Evolutionary conservation across 441 rosid genomes (phyloP).

Genomic region (Gossypium gossypioides): DNA sequence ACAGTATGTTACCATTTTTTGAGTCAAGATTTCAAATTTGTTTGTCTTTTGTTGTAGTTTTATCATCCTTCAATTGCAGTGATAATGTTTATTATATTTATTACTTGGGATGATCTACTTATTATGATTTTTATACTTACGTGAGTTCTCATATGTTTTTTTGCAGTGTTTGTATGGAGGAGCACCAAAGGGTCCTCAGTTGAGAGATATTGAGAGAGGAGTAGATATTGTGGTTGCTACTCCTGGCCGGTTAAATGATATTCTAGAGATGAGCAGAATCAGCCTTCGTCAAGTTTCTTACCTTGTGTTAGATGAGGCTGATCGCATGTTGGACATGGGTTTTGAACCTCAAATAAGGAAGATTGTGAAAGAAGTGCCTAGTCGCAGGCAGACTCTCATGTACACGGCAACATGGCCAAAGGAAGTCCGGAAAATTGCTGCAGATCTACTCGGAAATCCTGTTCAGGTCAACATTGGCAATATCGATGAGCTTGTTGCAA

Average conservation of each 20-base stretch:
- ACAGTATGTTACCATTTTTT: constrained; percentile 37
- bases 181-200: constrained; percentile 92
- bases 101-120: background rate
- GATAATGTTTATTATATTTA: background rate
- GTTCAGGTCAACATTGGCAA: constrained; percentile 96
- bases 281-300: constrained; percentile 82
- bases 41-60: background rate
- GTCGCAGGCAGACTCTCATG: constrained; percentile 95
- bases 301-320: constrained; percentile 96
- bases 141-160: background rate
- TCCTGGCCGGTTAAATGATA: constrained; percentile 96
- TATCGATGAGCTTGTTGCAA: constrained; percentile 94
- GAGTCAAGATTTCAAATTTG: background rate
- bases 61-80: background rate
- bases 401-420: constrained; percentile 97
- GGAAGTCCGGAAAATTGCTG: constrained; percentile 95
- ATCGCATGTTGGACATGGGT: constrained; percentile 99
- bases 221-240: constrained; percentile 94
- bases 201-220: constrained; percentile 87
- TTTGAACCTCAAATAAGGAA: constrained; percentile 95
- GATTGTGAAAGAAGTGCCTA: constrained; percentile 85
- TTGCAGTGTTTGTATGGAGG: constrained; percentile 95
- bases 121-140: constrained; percentile 9
- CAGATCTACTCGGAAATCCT: constrained; percentile 84
- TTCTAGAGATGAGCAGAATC: constrained; percentile 88